Evolutionary conservation across 2,329 filamentous ascomycete species (phyloP).

Genomic region (Alternaria postmessia): DNA sequence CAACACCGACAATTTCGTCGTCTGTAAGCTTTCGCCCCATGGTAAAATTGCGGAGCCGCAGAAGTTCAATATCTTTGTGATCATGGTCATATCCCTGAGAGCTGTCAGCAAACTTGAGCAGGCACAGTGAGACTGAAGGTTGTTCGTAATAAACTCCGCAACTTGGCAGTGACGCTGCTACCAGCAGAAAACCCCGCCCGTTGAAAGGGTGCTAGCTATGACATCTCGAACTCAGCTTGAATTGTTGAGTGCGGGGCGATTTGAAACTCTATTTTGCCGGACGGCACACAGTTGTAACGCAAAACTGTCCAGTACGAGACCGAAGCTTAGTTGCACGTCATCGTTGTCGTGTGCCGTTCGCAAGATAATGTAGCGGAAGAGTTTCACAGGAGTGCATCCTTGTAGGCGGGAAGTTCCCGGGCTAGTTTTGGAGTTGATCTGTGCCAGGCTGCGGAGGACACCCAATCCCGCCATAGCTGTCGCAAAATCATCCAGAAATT

Average conservation of each 20-base stretch:
- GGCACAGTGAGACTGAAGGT: conserved; percentile 1
- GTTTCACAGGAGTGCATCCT: background rate
- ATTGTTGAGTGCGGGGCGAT: conserved; percentile 12
- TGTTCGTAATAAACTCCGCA: conserved; percentile 2
- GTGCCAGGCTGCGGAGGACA: conserved; percentile 4
- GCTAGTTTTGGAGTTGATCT: conserved; percentile 5
- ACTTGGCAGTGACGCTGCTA: background rate
- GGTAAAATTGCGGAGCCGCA: conserved; percentile 83
- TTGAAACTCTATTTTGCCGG: conserved; percentile 13
- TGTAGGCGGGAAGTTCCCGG: conserved; percentile 1
- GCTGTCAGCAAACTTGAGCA: conserved; percentile 32
- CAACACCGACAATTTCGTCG: conserved; percentile 66
- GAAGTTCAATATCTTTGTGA: conserved; percentile 79
- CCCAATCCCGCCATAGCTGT: conserved; percentile 5
- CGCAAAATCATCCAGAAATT: background rate
- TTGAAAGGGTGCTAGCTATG: conserved; percentile 1
- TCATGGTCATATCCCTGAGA: conserved; percentile 74
- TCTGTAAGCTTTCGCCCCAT: conserved; percentile 72
- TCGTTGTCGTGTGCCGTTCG: conserved; percentile 1
- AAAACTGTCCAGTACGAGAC: conserved; percentile 8
- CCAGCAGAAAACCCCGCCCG: background rate
- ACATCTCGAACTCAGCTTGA: conserved; percentile 6
- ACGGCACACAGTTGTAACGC: conserved; percentile 12
- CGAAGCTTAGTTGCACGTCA: conserved; percentile 2
- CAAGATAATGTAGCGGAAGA: background rate